Conservation (phyloP, 805 yeast species). For the Jamesozyma jinghongensis region DNA sequence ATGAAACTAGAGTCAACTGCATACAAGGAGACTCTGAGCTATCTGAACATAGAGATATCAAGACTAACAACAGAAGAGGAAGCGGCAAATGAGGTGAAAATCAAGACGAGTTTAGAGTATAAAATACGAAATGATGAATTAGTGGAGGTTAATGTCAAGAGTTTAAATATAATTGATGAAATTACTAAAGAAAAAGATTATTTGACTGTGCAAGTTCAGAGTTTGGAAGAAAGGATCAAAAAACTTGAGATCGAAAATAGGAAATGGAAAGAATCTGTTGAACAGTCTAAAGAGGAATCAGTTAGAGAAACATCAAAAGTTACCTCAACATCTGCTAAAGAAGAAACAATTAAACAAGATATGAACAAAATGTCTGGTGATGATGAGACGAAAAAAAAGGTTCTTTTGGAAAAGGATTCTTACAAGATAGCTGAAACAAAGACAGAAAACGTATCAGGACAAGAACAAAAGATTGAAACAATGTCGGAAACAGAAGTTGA, state of each 20-base stretch:
- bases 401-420: too few species aligned
- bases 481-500: neutral
- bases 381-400: too few species aligned
- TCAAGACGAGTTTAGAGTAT: neutral
- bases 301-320: too few species aligned
- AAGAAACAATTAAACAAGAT: too few species aligned
- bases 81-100: neutral
- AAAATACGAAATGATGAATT: neutral
- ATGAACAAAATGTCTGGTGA: too few species aligned
- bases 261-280: too few species aligned
- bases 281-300: too few species aligned
- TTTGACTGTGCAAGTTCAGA: neutral
- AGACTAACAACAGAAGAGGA: slow-evolving; percentile 20
- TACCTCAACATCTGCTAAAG: too few species aligned
- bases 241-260: too few species aligned
- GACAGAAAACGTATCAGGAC: neutral
- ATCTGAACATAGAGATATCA: slow-evolving; percentile 22
- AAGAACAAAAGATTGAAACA: too few species aligned
- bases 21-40: slow-evolving; percentile 22
- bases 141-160: neutral
- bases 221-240: too few species aligned
- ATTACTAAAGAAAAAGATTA: neutral
- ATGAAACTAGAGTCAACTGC: slow-evolving; percentile 22
- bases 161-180: neutral
- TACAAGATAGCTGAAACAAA: too few species aligned